Percentiles rank a stretch among this genome's conserved stretches.
Conservation (phyloP, 495 filamentous ascomycete genomes). For the Trichoderma virens region DNA sequence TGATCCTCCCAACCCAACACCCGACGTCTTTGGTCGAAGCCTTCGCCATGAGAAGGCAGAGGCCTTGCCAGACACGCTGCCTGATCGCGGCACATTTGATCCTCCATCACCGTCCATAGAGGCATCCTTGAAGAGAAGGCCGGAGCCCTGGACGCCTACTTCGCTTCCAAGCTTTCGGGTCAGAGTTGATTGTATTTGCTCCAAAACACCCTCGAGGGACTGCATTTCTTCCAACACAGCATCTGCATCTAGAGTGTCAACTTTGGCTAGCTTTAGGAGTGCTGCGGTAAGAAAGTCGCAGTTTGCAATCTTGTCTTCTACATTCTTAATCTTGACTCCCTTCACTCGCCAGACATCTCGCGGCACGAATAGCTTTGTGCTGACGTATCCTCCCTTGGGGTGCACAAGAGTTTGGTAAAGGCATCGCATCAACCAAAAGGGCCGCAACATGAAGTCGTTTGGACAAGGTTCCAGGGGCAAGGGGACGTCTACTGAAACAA, state of each 20-base stretch:
- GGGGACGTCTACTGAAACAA: constrained; percentile 44
- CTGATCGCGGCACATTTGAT: constrained; percentile 40
- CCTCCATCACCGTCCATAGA: constrained; percentile 22
- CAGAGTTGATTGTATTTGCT: constrained; percentile 70
- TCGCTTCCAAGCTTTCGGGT: constrained; percentile 82
- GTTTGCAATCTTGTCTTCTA: constrained; percentile 93
- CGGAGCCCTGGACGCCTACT: constrained; percentile 69
- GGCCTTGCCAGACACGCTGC: constrained; percentile 56
- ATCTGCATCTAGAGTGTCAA: constrained; percentile 83
- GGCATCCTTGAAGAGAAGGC: constrained; percentile 61
- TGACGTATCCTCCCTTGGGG: constrained; percentile 84
- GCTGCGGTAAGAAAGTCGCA: constrained; percentile 91
- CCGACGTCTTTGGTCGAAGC: constrained; percentile 81
- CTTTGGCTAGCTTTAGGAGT: constrained; percentile 68
- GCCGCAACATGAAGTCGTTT: constrained; percentile 72
- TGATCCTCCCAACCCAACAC: constrained; percentile 37
- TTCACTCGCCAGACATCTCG: constrained; percentile 91
- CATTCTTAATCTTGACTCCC: constrained; percentile 78
- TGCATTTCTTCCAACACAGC: constrained; percentile 95
- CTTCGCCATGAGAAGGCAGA: constrained; percentile 76
- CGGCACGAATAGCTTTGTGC: constrained; percentile 83
- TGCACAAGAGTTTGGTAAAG: constrained; percentile 90
- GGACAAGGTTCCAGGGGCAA: constrained; percentile 86
- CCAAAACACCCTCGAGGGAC: constrained; percentile 75
- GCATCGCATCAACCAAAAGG: constrained; percentile 93